Conservation (phyloP, 139 green algal species). For the Marvania coccoides region DNA sequence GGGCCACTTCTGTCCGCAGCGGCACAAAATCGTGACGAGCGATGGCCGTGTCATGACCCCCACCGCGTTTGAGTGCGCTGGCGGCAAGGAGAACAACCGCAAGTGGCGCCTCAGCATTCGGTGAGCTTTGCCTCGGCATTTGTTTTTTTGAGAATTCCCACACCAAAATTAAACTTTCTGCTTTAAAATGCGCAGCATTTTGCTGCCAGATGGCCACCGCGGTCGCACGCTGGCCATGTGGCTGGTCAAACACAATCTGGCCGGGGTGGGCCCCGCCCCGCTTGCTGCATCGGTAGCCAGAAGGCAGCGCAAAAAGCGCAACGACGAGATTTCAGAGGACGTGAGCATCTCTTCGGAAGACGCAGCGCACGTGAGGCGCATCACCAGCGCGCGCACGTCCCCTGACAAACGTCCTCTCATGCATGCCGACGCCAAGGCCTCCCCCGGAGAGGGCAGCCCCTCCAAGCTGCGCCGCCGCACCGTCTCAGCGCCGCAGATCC, state of each 20-base stretch:
- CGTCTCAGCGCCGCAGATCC: too few relatives aligned
- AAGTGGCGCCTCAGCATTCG: slow-evolving; percentile 11
- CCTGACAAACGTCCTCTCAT: background rate
- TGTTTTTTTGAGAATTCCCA: background rate
- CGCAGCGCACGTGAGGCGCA: too few relatives aligned
- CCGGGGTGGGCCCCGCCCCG: too few relatives aligned
- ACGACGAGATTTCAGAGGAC: too few relatives aligned
- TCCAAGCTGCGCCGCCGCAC: background rate
- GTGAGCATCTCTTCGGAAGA: too few relatives aligned
- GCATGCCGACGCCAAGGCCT: too few relatives aligned
- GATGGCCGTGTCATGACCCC: background rate
- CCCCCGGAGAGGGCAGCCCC: background rate
- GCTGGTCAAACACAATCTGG: background rate
- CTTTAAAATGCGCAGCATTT: background rate
- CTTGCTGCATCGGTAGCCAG: too few relatives aligned
- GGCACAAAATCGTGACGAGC: background rate
- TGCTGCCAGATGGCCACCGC: background rate
- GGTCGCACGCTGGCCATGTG: background rate
- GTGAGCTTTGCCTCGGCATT: background rate
- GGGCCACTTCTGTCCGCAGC: slow-evolving; percentile 2
- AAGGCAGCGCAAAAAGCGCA: too few relatives aligned
- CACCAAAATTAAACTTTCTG: background rate
- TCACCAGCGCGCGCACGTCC: background rate
- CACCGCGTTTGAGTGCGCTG: slow-evolving; percentile 6
- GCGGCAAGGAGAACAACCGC: slow-evolving; percentile 3